phyloP scores from a whole-genome alignment of 2,329 filamentous ascomycete genomes.

The Alternaria tenuissima region DNA sequence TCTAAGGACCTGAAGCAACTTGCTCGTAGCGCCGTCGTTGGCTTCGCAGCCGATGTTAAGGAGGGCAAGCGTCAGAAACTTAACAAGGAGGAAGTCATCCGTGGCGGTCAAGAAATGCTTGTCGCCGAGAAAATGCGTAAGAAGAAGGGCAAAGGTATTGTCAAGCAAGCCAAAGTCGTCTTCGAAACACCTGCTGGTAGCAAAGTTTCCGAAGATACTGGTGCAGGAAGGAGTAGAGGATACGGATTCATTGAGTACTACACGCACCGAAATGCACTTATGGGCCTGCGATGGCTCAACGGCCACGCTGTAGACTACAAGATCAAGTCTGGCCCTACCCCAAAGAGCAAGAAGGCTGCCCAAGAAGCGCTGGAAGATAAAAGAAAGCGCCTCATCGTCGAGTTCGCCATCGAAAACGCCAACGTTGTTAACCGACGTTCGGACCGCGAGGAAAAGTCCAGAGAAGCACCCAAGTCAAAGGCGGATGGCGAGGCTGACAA shows the following conservation, averaged over 20 bases:
- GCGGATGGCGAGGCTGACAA: conserved; percentile 23
- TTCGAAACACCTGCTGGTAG: conserved; percentile 87
- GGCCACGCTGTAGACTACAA: conserved; percentile 69
- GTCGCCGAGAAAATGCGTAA: conserved; percentile 83
- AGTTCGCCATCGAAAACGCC: conserved; percentile 98
- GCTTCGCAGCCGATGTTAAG: conserved; percentile 91
- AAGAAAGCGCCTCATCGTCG: conserved; percentile 89
- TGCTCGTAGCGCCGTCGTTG: conserved; percentile 90
- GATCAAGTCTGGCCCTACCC: conserved; percentile 55
- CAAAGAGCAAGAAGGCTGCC: conserved; percentile 50
- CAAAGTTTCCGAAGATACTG: conserved; percentile 79
- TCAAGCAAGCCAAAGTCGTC: conserved; percentile 92
- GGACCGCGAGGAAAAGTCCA: conserved; percentile 67
- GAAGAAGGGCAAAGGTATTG: conserved; percentile 82
- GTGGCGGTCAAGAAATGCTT: conserved; percentile 81
- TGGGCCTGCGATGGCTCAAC: conserved; percentile 94
- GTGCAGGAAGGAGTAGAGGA: conserved; percentile 83
- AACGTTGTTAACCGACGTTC: conserved; percentile 87
- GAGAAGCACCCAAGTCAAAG: conserved; percentile 52
- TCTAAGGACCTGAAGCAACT: conserved; percentile 91
- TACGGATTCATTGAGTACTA: conserved; percentile 98
- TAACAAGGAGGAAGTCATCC: conserved; percentile 85
- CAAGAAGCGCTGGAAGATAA: conserved; percentile 68
- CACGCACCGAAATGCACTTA: conserved; percentile 90
- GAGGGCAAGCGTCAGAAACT: conserved; percentile 76